Base-by-base conservation (phyloP, 2,329 filamentous ascomycete genomes). In the Aspergillus sp. region DNA sequence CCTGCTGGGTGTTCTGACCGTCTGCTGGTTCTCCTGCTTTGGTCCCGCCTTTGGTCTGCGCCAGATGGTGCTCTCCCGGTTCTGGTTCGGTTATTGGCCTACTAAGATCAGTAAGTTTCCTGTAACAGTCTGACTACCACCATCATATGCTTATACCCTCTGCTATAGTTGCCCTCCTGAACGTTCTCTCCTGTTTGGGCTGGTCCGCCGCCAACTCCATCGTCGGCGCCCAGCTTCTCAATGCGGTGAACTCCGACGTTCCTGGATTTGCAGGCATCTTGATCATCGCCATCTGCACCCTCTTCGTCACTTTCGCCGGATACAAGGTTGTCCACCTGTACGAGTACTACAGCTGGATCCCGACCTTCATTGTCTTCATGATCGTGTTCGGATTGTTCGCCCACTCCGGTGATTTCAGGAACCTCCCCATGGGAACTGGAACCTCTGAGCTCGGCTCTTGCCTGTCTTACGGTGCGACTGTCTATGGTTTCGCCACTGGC, bases 121-220 rank as follows among this genome's bases (percentile, higher is more conserved):
- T 36, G 32, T 15, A 12, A 36, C 32, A 36, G 12, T 6, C 10
- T 36, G 5, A 2, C 2, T 15, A n/a, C 13, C 12, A 9, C 13
- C 32, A 15, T 45, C 4, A 5, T 15, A n/a, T 28, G 12, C 48
- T 25, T 5, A 57, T 30, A 68, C 49, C n/a, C 5, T 10, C 30
- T 28, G 17, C 13, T 55, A 30, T 41, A 83, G 85, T 91, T 70
- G 89, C 89, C 55, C 76, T 89, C 67, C 87, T 92, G 72, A 91
- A 91, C 74, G 78, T 89, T 41, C 77, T 91, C 15, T 87, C 88
- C 30, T 91, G 87, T 70, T 74, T 92, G 5, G 91, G 91, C 53
- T 94, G 91, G 87, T 88, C 88, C 4, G 83, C 88, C 0, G 87
- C 92, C 65, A 94, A 95, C 70, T 85, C 86, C 57, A 92, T 95